Evolutionary conservation across 495 filamentous ascomycete species (phyloP).

Genomic region (Neurospora sp.): DNA sequence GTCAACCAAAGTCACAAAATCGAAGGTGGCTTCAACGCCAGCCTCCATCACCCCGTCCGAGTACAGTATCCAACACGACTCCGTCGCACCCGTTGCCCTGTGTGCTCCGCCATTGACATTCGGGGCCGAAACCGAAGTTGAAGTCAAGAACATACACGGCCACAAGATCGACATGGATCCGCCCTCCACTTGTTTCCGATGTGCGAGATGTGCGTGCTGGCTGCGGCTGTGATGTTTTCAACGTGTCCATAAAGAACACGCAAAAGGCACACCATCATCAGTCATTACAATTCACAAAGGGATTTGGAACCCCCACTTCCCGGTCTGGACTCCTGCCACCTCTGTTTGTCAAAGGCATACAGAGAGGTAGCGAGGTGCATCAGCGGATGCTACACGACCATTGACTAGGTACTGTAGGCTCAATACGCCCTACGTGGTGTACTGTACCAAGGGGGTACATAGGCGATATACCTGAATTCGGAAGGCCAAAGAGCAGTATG

Average conservation of each 20-base stretch:
- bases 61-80: not conserved
- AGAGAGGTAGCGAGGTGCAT: not conserved
- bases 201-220: not conserved
- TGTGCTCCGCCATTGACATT: not conserved
- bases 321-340: not conserved
- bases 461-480: not conserved
- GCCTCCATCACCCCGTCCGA: not conserved
- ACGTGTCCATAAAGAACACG: not conserved
- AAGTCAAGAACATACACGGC: not conserved
- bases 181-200: not conserved
- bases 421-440: not conserved
- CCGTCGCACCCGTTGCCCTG: not conserved
- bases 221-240: not conserved
- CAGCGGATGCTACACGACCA: not conserved
- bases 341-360: not conserved
- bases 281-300: not conserved
- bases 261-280: not conserved
- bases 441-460: not conserved
- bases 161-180: not conserved
- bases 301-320: not conserved
- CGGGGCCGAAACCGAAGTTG: not conserved
- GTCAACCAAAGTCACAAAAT: not conserved
- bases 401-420: not conserved
- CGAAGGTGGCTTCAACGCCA: not conserved
- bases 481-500: not conserved